Conservation (phyloP, 73 alveolate species). For the Blepharisma stoltei region DNA sequence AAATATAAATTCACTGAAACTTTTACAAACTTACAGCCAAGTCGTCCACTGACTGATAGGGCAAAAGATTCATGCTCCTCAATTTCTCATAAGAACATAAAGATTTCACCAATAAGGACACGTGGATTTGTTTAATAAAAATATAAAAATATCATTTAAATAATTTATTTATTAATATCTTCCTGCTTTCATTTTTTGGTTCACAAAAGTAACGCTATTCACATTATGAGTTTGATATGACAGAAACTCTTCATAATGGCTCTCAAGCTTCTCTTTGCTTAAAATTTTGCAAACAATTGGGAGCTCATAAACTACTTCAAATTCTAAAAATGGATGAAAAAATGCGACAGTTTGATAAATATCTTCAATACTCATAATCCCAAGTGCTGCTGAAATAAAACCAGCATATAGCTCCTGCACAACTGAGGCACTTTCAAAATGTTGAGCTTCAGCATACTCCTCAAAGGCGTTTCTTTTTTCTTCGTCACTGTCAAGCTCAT, state of each 20-base stretch:
- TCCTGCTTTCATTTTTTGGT: neutral
- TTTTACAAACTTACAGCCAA: too few species aligned
- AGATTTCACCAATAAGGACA: too few species aligned
- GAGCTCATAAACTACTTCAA: conserved; percentile 11
- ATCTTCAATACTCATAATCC: conserved; percentile 20
- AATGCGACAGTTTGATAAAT: conserved; percentile 1
- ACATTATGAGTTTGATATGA: conserved; percentile 52
- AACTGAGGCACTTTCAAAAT: conserved; percentile 22
- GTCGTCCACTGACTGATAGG: too few species aligned
- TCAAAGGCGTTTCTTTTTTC: conserved; percentile 27
- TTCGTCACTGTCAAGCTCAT: neutral
- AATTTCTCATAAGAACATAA: too few species aligned
- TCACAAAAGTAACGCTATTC: conserved; percentile 23
- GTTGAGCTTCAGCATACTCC: conserved; percentile 6
- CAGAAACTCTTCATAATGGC: conserved; percentile 51
- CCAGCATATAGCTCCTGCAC: conserved; percentile 23
- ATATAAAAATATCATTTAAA: too few species aligned
- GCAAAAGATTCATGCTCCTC: too few species aligned
- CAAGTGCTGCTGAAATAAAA: conserved; percentile 18
- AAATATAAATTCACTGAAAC: too few species aligned
- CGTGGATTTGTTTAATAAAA: too few species aligned
- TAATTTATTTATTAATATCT: too few species aligned
- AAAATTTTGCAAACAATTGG: neutral
- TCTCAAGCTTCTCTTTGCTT: conserved; percentile 22
- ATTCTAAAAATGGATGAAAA: conserved; percentile 16